Percentiles rank a stretch among this genome's conserved stretches.
These are phyloP conservation scores for Cyclotella kingstonii DNA, from an alignment of 108 stramenopile genomes.

Conservation along the genomic window DNA sequence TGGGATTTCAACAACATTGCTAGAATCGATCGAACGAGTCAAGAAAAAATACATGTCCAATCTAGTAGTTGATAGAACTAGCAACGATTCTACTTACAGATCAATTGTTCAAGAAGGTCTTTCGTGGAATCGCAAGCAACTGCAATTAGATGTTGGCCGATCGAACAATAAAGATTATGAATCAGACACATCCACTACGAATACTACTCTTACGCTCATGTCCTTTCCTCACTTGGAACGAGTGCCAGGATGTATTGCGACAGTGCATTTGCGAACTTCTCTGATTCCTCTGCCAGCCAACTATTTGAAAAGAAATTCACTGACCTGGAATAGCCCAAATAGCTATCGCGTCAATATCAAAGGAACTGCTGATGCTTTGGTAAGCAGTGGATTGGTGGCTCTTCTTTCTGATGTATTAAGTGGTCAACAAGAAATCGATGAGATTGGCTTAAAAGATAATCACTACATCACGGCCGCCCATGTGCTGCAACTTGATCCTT, in stretches of 20 bases:
- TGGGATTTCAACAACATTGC: background rate
- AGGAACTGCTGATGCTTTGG: slow-evolving; percentile 72
- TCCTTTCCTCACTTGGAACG: slow-evolving; percentile 22
- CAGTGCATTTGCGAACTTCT: slow-evolving; percentile 55
- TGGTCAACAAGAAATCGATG: background rate
- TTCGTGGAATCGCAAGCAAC: slow-evolving; percentile 5
- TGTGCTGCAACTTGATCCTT: slow-evolving; percentile 53
- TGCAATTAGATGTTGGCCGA: background rate
- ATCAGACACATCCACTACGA: background rate
- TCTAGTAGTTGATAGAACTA: background rate
- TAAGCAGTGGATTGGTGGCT: slow-evolving; percentile 70
- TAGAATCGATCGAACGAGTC: slow-evolving; percentile 28
- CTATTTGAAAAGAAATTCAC: background rate
- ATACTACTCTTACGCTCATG: background rate
- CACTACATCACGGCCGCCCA: slow-evolving; percentile 31
- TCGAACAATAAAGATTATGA: background rate
- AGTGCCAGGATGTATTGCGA: slow-evolving; percentile 81
- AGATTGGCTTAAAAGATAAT: background rate
- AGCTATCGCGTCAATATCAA: slow-evolving; percentile 37
- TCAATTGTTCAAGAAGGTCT: slow-evolving; percentile 30
- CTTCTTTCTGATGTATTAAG: slow-evolving; percentile 35
- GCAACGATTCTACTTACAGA: slow-evolving; percentile 19
- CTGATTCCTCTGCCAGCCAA: slow-evolving; percentile 14
- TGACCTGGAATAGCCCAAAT: slow-evolving; percentile 12
- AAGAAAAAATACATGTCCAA: slow-evolving; percentile 1